Conservation (phyloP, 306 rosid species). For the Gastrolobium villosum region DNA sequence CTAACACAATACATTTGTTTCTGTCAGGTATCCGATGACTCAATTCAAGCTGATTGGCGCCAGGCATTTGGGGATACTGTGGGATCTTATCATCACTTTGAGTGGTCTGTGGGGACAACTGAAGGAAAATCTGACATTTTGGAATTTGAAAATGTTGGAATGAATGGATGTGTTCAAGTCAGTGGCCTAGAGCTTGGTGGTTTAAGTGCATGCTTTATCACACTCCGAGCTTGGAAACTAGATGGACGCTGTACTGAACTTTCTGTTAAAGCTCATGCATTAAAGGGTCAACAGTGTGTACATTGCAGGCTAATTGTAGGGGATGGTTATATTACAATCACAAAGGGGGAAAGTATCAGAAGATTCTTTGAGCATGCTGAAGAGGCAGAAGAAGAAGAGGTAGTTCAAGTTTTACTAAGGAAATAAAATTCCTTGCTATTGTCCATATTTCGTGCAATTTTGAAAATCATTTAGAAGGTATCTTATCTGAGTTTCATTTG, state of each 20-base stretch:
- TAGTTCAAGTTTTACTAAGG: constrained; percentile 53
- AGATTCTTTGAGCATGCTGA: constrained; percentile 99
- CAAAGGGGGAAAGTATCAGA: constrained; percentile 92
- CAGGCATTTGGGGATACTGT: constrained; percentile 86
- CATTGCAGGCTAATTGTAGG: constrained; percentile 94
- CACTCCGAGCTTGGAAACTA: constrained; percentile 93
- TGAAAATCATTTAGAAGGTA: constrained; percentile 5
- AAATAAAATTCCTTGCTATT: constrained; percentile 44
- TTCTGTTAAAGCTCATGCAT: constrained; percentile 94
- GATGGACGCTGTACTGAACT: constrained; percentile 94
- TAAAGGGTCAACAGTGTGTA: constrained; percentile 94
- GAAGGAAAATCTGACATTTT: constrained; percentile 97
- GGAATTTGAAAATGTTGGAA: constrained; percentile 95
- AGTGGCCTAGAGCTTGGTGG: constrained; percentile 87
- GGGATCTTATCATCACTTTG: constrained; percentile 92
- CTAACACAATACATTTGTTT: constrained; percentile 24
- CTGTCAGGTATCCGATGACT: constrained; percentile 83
- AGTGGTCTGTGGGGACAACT: constrained; percentile 98
- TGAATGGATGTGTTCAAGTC: constrained; percentile 80
- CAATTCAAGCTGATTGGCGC: constrained; percentile 91
- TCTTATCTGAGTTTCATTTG: constrained; percentile 29
- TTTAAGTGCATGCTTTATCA: constrained; percentile 84
- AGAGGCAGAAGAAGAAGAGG: constrained; percentile 99
- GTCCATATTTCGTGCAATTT: background rate
- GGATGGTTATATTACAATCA: constrained; percentile 89